phyloP scores from a whole-genome alignment of 805 yeast genomes.

The Cyberlindnera xylosilytica region DNA sequence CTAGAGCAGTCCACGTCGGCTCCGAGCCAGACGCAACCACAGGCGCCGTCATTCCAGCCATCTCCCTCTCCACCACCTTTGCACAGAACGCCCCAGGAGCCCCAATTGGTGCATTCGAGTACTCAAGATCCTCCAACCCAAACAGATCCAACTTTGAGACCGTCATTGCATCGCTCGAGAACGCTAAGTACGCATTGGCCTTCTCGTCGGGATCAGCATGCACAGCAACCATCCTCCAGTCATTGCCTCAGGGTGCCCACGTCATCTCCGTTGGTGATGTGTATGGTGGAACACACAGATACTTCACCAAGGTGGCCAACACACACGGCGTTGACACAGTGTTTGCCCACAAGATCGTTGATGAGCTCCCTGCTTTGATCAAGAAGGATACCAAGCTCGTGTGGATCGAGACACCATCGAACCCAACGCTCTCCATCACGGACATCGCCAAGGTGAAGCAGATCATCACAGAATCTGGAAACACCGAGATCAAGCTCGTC shows the following conservation, averaged over 20 bases:
- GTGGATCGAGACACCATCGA: slow-evolving; percentile 88
- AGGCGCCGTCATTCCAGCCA: slow-evolving; percentile 86
- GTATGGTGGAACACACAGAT: slow-evolving; percentile 90
- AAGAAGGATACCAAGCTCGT: slow-evolving; percentile 67
- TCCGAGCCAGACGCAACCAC: slow-evolving; percentile 65
- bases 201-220: slow-evolving; percentile 85
- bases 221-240: slow-evolving; percentile 73
- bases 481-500: slow-evolving; percentile 56
- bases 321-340: slow-evolving; percentile 71
- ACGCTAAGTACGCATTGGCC: slow-evolving; percentile 72
- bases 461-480: slow-evolving; percentile 47
- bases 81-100: slow-evolving; percentile 75
- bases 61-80: slow-evolving; percentile 80
- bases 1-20: slow-evolving; percentile 84
- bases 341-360: slow-evolving; percentile 62
- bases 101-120: slow-evolving; percentile 78
- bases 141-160: slow-evolving; percentile 79
- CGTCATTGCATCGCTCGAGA: slow-evolving; percentile 76
- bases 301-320: slow-evolving; percentile 80
- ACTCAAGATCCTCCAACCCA: slow-evolving; percentile 83
- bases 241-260: slow-evolving; percentile 68
- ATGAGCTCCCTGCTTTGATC: slow-evolving; percentile 54
- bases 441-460: slow-evolving; percentile 63
- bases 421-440: slow-evolving; percentile 80
- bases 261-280: slow-evolving; percentile 81